A percentile compares a stretch with the other conserved stretches of the same genome.
phyloP scores from a whole-genome alignment of 1,139 yeast species.

The Magnusiomyces sp. region DNA sequence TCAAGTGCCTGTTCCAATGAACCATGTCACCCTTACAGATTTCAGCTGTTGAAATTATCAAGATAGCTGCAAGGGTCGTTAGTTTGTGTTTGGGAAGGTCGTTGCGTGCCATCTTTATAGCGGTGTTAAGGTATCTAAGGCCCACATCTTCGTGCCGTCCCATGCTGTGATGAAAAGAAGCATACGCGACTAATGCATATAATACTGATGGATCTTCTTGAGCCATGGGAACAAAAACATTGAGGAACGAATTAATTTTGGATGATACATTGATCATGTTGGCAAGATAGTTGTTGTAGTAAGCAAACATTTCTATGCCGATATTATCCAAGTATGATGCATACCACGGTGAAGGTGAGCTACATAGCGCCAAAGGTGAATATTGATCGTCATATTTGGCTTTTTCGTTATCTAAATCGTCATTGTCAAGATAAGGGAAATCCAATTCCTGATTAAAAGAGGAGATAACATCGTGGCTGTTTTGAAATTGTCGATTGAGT shows the following conservation, averaged over 20 bases:
- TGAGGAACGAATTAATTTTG: slow-evolving; percentile 58
- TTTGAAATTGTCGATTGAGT: neutral
- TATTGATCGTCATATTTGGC: neutral
- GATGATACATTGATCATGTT: slow-evolving; percentile 59
- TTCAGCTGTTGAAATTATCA: slow-evolving; percentile 63
- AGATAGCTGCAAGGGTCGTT: slow-evolving; percentile 52
- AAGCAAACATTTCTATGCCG: slow-evolving; percentile 51
- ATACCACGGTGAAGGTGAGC: slow-evolving; percentile 14
- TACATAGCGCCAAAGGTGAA: neutral
- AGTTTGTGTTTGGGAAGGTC: slow-evolving; percentile 19
- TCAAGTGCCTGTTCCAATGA: slow-evolving; percentile 56
- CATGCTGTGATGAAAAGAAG: slow-evolving; percentile 54
- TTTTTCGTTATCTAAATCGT: neutral
- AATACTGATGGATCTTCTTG: slow-evolving; percentile 58
- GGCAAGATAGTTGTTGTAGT: slow-evolving; percentile 55
- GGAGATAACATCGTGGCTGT: neutral
- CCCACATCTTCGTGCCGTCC: slow-evolving; percentile 34
- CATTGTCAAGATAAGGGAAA: neutral
- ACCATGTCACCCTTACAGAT: slow-evolving; percentile 69
- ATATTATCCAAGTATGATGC: slow-evolving; percentile 33
- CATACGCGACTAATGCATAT: slow-evolving; percentile 68
- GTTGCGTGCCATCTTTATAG: slow-evolving; percentile 22
- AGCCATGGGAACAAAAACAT: slow-evolving; percentile 73
- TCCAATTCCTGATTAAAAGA: neutral
- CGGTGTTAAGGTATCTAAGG: slow-evolving; percentile 27